These are phyloP conservation scores for Gossypium arboreum DNA, from an alignment of 345 rosid species.

Conservation along the genomic window DNA sequence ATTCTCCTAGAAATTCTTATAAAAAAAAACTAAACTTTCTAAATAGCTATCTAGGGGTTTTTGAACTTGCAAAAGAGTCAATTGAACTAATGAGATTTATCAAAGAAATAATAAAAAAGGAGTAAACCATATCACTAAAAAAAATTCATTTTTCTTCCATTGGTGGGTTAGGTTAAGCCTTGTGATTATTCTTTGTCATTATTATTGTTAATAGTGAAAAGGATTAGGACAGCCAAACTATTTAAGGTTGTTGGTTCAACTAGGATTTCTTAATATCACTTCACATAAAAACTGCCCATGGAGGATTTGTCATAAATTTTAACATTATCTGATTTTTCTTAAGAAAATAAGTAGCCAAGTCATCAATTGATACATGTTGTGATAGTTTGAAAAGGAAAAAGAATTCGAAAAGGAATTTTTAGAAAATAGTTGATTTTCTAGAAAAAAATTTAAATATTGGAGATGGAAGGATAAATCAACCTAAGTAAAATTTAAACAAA, in stretches of 20 bases:
- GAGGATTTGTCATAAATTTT: too few relatives aligned
- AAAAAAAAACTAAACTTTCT: slow-evolving; percentile 1
- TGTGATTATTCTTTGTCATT: neutral
- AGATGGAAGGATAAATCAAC: too few relatives aligned
- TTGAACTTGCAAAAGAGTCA: slow-evolving; percentile 23
- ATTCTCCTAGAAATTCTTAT: neutral
- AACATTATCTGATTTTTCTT: too few relatives aligned
- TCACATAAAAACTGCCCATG: too few relatives aligned
- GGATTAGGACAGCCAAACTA: slow-evolving; percentile 29
- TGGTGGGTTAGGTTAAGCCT: slow-evolving; percentile 23
- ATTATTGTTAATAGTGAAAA: neutral
- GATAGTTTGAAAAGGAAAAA: too few relatives aligned
- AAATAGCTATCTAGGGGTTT: neutral
- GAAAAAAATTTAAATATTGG: too few relatives aligned
- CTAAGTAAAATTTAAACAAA: too few relatives aligned
- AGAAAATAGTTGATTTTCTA: too few relatives aligned
- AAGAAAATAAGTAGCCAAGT: too few relatives aligned
- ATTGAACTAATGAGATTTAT: neutral
- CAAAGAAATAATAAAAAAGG: neutral
- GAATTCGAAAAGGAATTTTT: too few relatives aligned
- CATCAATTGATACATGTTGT: too few relatives aligned
- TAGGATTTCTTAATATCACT: neutral
- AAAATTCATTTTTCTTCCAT: neutral
- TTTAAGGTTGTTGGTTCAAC: slow-evolving; percentile 37
- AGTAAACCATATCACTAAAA: neutral